Conservation (phyloP, 2,329 filamentous ascomycete genomes). For the Cercospora nicotianae region DNA sequence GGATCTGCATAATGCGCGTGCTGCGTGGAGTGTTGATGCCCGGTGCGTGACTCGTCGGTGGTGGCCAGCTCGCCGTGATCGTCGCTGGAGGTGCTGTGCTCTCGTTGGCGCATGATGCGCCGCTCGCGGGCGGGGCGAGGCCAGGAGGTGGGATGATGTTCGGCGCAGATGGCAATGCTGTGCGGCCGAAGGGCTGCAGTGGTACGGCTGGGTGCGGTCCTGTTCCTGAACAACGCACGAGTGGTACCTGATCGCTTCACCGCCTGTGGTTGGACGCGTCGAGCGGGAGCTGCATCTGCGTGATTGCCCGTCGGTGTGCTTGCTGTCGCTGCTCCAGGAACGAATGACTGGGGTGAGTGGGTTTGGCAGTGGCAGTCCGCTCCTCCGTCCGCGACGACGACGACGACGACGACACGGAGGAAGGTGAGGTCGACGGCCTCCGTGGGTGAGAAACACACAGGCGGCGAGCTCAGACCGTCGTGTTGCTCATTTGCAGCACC, state of each 20-base stretch:
- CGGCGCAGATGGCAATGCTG: background rate
- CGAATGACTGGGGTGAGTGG: slow-evolving; percentile 13
- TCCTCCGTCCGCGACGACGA: background rate
- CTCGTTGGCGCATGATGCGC: slow-evolving; percentile 16
- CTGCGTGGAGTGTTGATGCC: slow-evolving; percentile 19
- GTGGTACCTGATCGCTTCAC: slow-evolving; percentile 13
- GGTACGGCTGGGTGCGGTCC: slow-evolving; percentile 3
- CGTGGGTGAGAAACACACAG: background rate
- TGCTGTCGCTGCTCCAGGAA: slow-evolving; percentile 2
- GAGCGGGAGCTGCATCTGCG: slow-evolving; percentile 10
- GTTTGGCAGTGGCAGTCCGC: background rate
- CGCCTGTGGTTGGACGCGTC: slow-evolving; percentile 17
- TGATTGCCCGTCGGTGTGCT: slow-evolving; percentile 2
- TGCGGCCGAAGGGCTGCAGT: background rate
- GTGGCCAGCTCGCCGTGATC: slow-evolving; percentile 3
- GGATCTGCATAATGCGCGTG: slow-evolving; percentile 20
- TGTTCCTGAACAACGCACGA: background rate
- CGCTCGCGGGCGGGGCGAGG: background rate
- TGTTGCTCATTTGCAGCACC: slow-evolving; percentile 7
- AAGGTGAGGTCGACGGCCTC: slow-evolving; percentile 1
- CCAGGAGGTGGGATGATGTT: background rate
- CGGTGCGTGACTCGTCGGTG: slow-evolving; percentile 17
- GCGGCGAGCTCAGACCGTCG: background rate
- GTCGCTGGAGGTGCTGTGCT: slow-evolving; percentile 10
- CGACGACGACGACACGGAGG: background rate